Base-by-base conservation (phyloP, 345 rosid species). In the Erucastrum elatum region DNA sequence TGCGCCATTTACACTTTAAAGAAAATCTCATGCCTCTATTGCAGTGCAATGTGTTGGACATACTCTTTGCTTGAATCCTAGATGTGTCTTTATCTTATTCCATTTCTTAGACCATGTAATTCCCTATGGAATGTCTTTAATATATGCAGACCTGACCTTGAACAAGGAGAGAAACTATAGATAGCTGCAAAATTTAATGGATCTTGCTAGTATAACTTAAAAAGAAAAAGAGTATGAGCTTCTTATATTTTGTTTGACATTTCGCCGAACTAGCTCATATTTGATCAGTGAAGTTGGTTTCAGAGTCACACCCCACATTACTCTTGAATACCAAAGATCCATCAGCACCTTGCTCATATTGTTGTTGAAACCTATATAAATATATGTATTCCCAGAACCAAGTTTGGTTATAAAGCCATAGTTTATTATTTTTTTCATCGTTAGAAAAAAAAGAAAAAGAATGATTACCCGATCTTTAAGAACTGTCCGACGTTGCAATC, bases 391-490 rank as follows among this genome's bases (percentile, higher is more conserved):
- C 16, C 15, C 31, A 15, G 2, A 2, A 56, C 27, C 61, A 34
- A 29, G 8, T 68, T 29, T 68, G 72, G 6, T 49, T 68, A 49
- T 68, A 49, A 68, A 69, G 30, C 56, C 16, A 44, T 44, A 27
- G 3, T n/a, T 26, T 27, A 30, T n/a, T 13, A 44, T n/a, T 13
- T 67, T 26, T 60, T 27, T 4, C 17, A n/a, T 29, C 35, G 26
- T 5, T 46, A 67, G 6, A 27, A 4, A 29, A n/a, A 27, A 13
- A 9, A 67, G 41, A 41, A 21, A 8, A 49, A 10, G 15, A 12
- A 60, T 1, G 17, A 39, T 12, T 86, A 91, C 96, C 96, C 96
- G 3, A 89, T 89, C 53, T 91, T 88, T 65, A 91, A 75, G 77
- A 87, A 80, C 4, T 90, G 91, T 61, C 87, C 89, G 1, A 85